phyloP scores from a whole-genome alignment of 2,329 filamentous ascomycete genomes.

The Rhinocladiella mackenziei region DNA sequence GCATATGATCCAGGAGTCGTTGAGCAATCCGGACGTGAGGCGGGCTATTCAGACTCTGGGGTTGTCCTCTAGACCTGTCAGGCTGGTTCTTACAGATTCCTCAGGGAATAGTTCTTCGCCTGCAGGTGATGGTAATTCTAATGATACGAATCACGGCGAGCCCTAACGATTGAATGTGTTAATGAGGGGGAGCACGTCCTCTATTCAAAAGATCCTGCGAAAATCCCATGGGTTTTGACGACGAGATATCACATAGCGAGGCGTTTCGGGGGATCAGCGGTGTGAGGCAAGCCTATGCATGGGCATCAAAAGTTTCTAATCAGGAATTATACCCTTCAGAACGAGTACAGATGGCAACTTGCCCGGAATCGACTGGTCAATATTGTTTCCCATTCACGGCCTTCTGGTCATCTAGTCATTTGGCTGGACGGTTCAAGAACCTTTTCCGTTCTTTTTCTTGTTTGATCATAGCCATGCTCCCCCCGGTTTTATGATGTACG shows the following conservation, averaged over 20 bases:
- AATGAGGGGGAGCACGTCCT: too few species aligned
- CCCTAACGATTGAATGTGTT: too few species aligned
- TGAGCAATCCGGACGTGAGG: not conserved
- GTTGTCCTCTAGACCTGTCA: not conserved
- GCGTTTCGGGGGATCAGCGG: not conserved
- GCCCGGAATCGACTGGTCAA: too few species aligned
- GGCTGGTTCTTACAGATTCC: not conserved
- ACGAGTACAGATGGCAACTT: too few species aligned
- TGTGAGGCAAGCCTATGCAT: not conserved
- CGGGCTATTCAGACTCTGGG: not conserved
- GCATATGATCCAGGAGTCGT: constrained; percentile 1
- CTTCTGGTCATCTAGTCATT: constrained; percentile 7
- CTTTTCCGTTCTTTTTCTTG: not conserved
- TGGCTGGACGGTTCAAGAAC: not conserved
- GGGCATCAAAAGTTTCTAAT: not conserved
- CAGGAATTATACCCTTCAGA: too few species aligned
- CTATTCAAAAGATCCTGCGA: too few species aligned
- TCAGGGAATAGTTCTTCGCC: too few species aligned
- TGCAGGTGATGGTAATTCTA: too few species aligned
- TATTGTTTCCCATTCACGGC: too few species aligned
- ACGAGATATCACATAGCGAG: constrained; percentile 2
- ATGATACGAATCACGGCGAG: too few species aligned
- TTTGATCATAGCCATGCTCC: not conserved
- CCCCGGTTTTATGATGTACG: too few species aligned
- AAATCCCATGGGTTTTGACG: too few species aligned